Conservation (phyloP, 1,139 yeast species). For the Eremothecium cymbalariae region DNA sequence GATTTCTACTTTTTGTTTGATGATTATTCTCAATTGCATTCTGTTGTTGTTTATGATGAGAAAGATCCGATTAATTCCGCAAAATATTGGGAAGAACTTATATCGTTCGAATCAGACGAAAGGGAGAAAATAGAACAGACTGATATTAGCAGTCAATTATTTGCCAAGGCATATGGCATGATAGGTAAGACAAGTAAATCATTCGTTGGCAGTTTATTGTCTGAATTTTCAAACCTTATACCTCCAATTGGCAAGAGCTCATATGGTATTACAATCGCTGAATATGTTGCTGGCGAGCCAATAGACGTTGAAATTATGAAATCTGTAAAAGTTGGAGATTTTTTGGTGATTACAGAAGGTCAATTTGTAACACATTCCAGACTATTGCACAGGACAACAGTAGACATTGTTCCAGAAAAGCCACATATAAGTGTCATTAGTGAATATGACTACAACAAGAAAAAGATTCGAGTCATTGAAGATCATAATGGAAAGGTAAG, state of each 20-base stretch:
- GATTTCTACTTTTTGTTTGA: conserved; percentile 69
- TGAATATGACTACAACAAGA: conserved; percentile 68
- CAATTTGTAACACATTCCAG: conserved; percentile 64
- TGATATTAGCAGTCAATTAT: conserved; percentile 39
- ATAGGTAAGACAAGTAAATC: conserved; percentile 35
- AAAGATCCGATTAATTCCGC: conserved; percentile 50
- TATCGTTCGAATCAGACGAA: conserved; percentile 12
- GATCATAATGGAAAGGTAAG: conserved; percentile 49
- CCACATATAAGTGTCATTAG: conserved; percentile 46
- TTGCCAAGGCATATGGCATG: conserved; percentile 37
- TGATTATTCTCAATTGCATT: conserved; percentile 62
- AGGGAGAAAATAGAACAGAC: conserved; percentile 45
- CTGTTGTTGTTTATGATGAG: conserved; percentile 43
- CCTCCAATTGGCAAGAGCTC: conserved; percentile 60
- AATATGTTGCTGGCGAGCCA: conserved; percentile 49
- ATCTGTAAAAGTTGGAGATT: conserved; percentile 67
- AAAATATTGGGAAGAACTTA: conserved; percentile 28
- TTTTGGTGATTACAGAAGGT: conserved; percentile 67
- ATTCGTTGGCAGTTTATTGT: conserved; percentile 28
- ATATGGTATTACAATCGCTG: conserved; percentile 61
- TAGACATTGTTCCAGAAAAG: conserved; percentile 44
- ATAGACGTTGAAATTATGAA: conserved; percentile 39
- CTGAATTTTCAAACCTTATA: conserved; percentile 33
- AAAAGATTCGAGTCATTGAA: conserved; percentile 69
- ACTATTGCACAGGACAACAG: conserved; percentile 38